Evolutionary conservation across 2,329 filamentous ascomycete genomes (phyloP), one percentile per base, ranked within the genome.

Genomic region (Colletotrichum abscissum): DNA sequence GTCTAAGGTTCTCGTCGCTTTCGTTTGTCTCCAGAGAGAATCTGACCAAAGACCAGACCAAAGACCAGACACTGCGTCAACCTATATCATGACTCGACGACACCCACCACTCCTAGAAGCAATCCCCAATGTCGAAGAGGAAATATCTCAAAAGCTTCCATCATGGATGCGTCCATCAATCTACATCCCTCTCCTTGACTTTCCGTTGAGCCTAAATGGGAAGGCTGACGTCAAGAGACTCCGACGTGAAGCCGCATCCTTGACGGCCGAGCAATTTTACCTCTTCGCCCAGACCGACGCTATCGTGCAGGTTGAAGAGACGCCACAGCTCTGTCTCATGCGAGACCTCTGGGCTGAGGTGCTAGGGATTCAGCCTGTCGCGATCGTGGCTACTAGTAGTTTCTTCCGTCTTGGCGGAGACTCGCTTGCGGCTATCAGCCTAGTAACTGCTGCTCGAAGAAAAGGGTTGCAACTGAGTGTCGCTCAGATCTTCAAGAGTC

Each of bases 371-470:
- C 49, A 57, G 11, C 7, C 56, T n/a, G 54, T 30, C 42, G 22
- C 38, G 5, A 60, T 74, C 33, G 19, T 28, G n/a, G 19, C 80
- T 5, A 70, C 72, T 35, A 75, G 75, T 46, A 76, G 72, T 63
- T 80, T 80, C 65, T 76, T 80, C 11, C 67, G 72, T 1, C 69
- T 78, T 0, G 77, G 76, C 3, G 75, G 78, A 2, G 76, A 80
- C 69, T 80, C 79, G 1, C 63, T 80, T 19, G 69, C 70, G 1
- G 77, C 78, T 19, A 80, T 80, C 58, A 75, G 69, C n/a, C 56
- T 78, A 14, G 74, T 75, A 5, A 56, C 54, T 6, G 67, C 60
- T 30, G 55, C 55, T 5, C 52, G 70, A n/a, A 60, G 22, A 35
- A 66, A 42, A 16, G 33, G 55, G 0, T 22, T 73, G 22, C 30